phyloP scores from a whole-genome alignment of 805 yeast genomes.

The Kluyveromyces aestuarii region DNA sequence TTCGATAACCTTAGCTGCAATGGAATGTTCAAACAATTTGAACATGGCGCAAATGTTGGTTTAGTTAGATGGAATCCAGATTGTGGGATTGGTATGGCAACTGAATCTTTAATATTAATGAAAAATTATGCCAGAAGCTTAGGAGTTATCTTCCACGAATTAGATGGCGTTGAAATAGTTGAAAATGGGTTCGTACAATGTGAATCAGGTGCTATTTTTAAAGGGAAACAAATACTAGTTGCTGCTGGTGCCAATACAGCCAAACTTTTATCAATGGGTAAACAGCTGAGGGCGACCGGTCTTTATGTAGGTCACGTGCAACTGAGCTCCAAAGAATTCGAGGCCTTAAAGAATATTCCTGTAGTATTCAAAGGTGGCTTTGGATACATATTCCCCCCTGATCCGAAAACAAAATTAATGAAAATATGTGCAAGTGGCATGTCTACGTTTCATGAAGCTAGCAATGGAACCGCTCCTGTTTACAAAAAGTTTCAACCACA shows the following conservation, averaged over 20 bases:
- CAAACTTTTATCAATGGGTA: slow-evolving; percentile 22
- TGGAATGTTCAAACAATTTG: slow-evolving; percentile 19
- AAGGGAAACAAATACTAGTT: slow-evolving; percentile 30
- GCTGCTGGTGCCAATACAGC: slow-evolving; percentile 34
- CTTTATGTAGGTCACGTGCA: slow-evolving; percentile 31
- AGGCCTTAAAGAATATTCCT: slow-evolving; percentile 31
- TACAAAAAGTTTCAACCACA: slow-evolving; percentile 4
- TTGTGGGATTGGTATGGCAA: slow-evolving; percentile 36
- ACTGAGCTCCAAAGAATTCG: slow-evolving; percentile 29
- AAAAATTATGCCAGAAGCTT: slow-evolving; percentile 19
- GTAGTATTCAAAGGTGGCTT: slow-evolving; percentile 34
- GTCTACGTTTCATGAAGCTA: slow-evolving; percentile 5
- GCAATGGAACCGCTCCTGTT: slow-evolving; percentile 1
- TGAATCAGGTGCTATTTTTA: slow-evolving; percentile 17
- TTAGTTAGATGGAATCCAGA: slow-evolving; percentile 32
- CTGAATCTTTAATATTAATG: slow-evolving; percentile 29
- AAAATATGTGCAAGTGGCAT: slow-evolving; percentile 25
- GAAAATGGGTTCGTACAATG: slow-evolving; percentile 4
- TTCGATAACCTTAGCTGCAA: slow-evolving; percentile 26
- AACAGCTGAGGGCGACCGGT: slow-evolving; percentile 31
- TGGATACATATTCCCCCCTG: slow-evolving; percentile 44
- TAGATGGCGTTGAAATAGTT: slow-evolving; percentile 14
- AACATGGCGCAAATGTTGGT: slow-evolving; percentile 16
- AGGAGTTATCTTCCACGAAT: slow-evolving; percentile 28
- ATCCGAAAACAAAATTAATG: slow-evolving; percentile 26